phyloP scores from a whole-genome alignment of 768 basidiomycete species.

The Kwoniella sp. region DNA sequence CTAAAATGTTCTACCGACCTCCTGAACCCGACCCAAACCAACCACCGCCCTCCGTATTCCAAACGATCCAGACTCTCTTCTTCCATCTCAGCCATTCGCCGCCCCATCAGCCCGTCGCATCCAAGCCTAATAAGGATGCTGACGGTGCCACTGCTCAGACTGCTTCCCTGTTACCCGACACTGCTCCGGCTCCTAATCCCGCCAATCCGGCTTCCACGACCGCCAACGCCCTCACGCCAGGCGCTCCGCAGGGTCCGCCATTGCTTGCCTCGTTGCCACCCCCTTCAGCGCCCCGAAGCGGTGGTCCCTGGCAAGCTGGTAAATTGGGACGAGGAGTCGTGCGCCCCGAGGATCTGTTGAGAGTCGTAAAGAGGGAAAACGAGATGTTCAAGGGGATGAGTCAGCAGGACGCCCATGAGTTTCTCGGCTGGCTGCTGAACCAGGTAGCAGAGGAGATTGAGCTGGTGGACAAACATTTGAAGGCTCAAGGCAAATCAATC shows the following conservation, averaged over 20 bases:
- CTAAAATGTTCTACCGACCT: conserved; percentile 19
- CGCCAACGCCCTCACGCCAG: conserved; percentile 8
- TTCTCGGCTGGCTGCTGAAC: conserved; percentile 91
- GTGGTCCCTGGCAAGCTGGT: conserved; percentile 54
- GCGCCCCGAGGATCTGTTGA: conserved; percentile 85
- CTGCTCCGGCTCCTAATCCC: conserved; percentile 5
- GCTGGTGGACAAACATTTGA: conserved; percentile 57
- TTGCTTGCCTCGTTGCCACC: conserved; percentile 49
- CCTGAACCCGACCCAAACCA: conserved; percentile 40
- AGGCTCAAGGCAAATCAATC: conserved; percentile 25
- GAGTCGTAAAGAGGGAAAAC: conserved; percentile 90
- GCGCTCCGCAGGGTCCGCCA: conserved; percentile 43
- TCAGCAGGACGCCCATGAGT: conserved; percentile 99
- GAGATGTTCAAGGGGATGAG: conserved; percentile 84
- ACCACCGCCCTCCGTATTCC: conserved; percentile 70
- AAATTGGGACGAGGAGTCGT: conserved; percentile 67
- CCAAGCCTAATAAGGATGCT: conserved; percentile 56
- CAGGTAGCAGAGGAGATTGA: conserved; percentile 91
- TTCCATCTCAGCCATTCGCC: conserved; percentile 63
- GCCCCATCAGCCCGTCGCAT: conserved; percentile 65
- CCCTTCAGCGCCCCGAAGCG: conserved; percentile 50
- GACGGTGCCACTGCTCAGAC: conserved; percentile 40
- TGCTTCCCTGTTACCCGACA: conserved; percentile 37
- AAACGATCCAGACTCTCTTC: conserved; percentile 91
- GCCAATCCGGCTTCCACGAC: conserved; percentile 17